Base-by-base conservation (phyloP, 768 basidiomycete species). In the Lactarius indigo region DNA sequence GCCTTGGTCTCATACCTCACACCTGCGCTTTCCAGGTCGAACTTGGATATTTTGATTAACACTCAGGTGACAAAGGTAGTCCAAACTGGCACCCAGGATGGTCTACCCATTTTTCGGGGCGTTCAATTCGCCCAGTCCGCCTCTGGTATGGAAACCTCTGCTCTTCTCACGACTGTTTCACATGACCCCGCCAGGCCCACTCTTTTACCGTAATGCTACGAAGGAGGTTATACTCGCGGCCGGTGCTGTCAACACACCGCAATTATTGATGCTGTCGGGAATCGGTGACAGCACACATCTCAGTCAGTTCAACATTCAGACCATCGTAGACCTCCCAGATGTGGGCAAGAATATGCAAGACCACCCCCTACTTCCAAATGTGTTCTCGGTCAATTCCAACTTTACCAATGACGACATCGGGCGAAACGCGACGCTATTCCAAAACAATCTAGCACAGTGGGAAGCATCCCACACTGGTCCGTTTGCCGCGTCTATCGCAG, bases 311-410 rank as follows among this genome's bases (percentile, higher is more conserved):
- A 71, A 70, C 3, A 71, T 78, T 44, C 26, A 31, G 15, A 28
- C 69, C 17, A 30, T 75, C 26, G 56, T 71, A 8, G 57, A 75
- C 60, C 64, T 72, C 26, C 73, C 75, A 9, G 71, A 68, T 9
- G 75, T 77, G 17, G 76, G 76, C 18, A 65, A 72, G 64, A 68
- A 77, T 63, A 64, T 77, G 30, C 47, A 63, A 8, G 76, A 77
- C 62, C 75, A 76, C 30, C 4, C n/a, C n/a, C n/a, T n/a, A n/a
- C 26, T 62, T 26, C n/a, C 28, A 0, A 54, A 61, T 26, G 33
- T 47, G 12, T 71, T 26, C 23, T 52, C 41, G 2, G 56, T 64
- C 5, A 61, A 61, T 31, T 35, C 63, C 5, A 61, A 57, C 6
- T 41, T 31, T 28, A 66, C 65, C 44, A 18, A 26, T 10, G 65